Percentiles rank a stretch among this genome's conserved stretches.
phyloP scores from a whole-genome alignment of 1,139 yeast genomes.

The Debaryomyces singareniensis region DNA sequence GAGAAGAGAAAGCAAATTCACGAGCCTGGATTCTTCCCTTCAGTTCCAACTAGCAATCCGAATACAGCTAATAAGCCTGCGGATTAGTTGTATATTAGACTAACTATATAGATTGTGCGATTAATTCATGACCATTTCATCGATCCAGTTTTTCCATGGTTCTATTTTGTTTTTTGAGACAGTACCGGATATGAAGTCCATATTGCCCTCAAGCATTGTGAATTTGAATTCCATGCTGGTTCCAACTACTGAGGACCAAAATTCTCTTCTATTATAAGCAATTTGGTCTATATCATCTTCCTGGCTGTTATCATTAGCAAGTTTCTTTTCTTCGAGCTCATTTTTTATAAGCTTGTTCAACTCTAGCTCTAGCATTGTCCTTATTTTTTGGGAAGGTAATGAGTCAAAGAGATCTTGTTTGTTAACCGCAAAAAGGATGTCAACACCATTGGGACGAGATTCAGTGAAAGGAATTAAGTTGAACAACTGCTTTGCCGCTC shows the following conservation, averaged over 20 bases:
- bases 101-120: too few relatives aligned
- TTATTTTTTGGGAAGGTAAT: slow-evolving; percentile 59
- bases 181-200: slow-evolving; percentile 68
- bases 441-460: slow-evolving; percentile 56
- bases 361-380: slow-evolving; percentile 54
- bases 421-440: slow-evolving; percentile 71
- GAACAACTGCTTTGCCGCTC: slow-evolving; percentile 49
- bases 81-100: too few relatives aligned
- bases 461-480: slow-evolving; percentile 54
- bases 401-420: slow-evolving; percentile 81
- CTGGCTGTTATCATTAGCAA: slow-evolving; percentile 9
- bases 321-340: slow-evolving; percentile 28
- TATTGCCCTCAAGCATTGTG: slow-evolving; percentile 64
- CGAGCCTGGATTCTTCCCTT: slow-evolving; percentile 47
- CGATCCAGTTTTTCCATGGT: slow-evolving; percentile 74
- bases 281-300: slow-evolving; percentile 21
- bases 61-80: neutral
- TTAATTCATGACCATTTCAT: slow-evolving; percentile 59
- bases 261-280: slow-evolving; percentile 23
- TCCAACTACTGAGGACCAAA: slow-evolving; percentile 44
- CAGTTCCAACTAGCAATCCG: slow-evolving; percentile 34
- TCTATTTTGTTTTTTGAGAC: slow-evolving; percentile 49
- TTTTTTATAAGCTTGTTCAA: slow-evolving; percentile 49
- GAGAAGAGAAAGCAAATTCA: slow-evolving; percentile 35
- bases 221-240: slow-evolving; percentile 41